phyloP scores from a whole-genome alignment of 2,329 filamentous ascomycete genomes.

The Fusarium pseudocircinatum region DNA sequence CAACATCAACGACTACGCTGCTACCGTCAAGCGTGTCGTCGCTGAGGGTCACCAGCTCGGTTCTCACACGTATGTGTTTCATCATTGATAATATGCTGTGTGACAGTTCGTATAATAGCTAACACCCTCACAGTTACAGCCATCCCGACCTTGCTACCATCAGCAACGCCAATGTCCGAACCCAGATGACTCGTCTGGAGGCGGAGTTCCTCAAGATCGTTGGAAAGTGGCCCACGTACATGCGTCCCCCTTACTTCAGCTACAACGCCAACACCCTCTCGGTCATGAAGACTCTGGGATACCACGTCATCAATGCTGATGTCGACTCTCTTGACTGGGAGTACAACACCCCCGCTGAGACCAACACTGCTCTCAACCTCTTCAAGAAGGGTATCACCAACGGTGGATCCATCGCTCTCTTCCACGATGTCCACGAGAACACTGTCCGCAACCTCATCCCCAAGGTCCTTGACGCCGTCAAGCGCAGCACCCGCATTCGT shows the following conservation, averaged over 20 bases:
- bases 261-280: slow-evolving; percentile 45
- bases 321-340: slow-evolving; percentile 66
- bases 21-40: slow-evolving; percentile 52
- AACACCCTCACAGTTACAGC: slow-evolving; percentile 50
- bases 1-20: slow-evolving; percentile 34
- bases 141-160: slow-evolving; percentile 50
- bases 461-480: slow-evolving; percentile 23
- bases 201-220: slow-evolving; percentile 47
- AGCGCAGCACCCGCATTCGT: slow-evolving; percentile 23
- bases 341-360: slow-evolving; percentile 42
- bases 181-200: slow-evolving; percentile 51
- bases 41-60: slow-evolving; percentile 64
- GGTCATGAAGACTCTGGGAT: slow-evolving; percentile 52
- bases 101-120: background rate
- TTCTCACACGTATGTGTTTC: slow-evolving; percentile 43
- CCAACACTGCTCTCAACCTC: slow-evolving; percentile 22
- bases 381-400: slow-evolving; percentile 45
- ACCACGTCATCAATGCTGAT: slow-evolving; percentile 64
- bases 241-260: slow-evolving; percentile 52
- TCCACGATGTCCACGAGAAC: slow-evolving; percentile 56
- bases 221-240: slow-evolving; percentile 47
- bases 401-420: slow-evolving; percentile 57
- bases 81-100: background rate
- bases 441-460: slow-evolving; percentile 44
- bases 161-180: slow-evolving; percentile 33